Percentiles rank a stretch among this genome's conserved stretches.
Conservation (phyloP, 805 yeast species). For the Spathaspora girioi region DNA sequence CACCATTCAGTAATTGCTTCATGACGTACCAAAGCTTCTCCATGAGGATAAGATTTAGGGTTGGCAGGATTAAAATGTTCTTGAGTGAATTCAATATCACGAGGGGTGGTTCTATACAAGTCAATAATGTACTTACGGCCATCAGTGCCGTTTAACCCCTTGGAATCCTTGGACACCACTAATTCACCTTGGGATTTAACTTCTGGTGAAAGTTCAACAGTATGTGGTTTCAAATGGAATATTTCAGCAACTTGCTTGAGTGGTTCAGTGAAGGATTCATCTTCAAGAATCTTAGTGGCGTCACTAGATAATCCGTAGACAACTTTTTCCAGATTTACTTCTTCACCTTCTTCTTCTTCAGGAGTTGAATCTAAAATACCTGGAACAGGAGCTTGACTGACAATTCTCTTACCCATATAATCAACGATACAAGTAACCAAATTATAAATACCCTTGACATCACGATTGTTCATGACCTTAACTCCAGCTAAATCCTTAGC, state of each 20-base stretch:
- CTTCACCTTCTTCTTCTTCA: conserved; percentile 39
- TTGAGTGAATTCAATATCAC: conserved; percentile 75
- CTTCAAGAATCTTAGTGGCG: conserved; percentile 44
- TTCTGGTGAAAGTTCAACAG: conserved; percentile 47
- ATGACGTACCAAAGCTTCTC: conserved; percentile 71
- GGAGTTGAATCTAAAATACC: conserved; percentile 58
- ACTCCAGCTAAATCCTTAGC: conserved; percentile 77
- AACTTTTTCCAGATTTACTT: conserved; percentile 48
- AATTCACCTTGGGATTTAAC: conserved; percentile 42
- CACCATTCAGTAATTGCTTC: conserved; percentile 94
- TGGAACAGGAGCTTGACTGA: conserved; percentile 95
- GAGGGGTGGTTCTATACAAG: conserved; percentile 77
- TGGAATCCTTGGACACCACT: conserved; percentile 71
- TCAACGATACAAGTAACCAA: conserved; percentile 85
- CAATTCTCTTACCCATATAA: conserved; percentile 80
- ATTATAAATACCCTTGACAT: conserved; percentile 59
- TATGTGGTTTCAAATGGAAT: conserved; percentile 74
- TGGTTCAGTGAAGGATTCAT: conserved; percentile 50
- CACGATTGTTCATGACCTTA: conserved; percentile 62
- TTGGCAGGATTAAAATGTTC: conserved; percentile 37
- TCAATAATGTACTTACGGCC: conserved; percentile 83
- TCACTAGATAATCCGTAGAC: conserved; percentile 75
- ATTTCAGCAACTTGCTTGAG: conserved; percentile 64
- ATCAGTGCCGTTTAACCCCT: conserved; percentile 84
- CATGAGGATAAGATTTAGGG: conserved; percentile 67